These are phyloP conservation scores for Gonapodya sp. DNA, from an alignment of 192 early-diverging fungal genomes.

Conservation along the genomic window DNA sequence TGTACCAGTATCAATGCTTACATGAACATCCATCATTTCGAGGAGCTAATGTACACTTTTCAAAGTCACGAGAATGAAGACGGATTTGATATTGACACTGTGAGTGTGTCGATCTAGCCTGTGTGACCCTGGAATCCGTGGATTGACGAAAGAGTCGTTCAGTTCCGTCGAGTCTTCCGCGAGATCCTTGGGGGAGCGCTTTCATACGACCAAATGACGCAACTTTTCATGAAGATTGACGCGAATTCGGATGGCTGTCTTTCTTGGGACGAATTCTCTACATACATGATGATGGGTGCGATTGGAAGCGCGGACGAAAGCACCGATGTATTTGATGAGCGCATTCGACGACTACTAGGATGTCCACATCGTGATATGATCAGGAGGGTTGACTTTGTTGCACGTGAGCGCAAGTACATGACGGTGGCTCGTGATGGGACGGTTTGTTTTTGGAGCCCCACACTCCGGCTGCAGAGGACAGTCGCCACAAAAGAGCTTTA, in stretches of 20 bases:
- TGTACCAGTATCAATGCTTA: conserved; percentile 6
- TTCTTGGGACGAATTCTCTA: conserved; percentile 57
- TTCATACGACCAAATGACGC: conserved; percentile 52
- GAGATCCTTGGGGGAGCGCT: conserved; percentile 45
- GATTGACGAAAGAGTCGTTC: neutral
- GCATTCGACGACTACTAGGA: conserved; percentile 29
- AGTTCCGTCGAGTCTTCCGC: conserved; percentile 59
- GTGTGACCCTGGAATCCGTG: conserved; percentile 1
- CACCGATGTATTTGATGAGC: conserved; percentile 42
- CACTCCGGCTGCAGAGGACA: conserved; percentile 39
- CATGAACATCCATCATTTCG: conserved; percentile 56
- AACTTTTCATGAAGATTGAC: conserved; percentile 64
- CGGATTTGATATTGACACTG: conserved; percentile 53
- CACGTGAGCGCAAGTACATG: conserved; percentile 51
- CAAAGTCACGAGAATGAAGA: conserved; percentile 46
- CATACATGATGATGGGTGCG: conserved; percentile 49
- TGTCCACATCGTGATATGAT: conserved; percentile 51
- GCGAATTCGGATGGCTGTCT: conserved; percentile 55
- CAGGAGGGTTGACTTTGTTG: conserved; percentile 41
- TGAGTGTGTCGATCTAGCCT: too few species aligned
- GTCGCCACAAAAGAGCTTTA: conserved; percentile 37
- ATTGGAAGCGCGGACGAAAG: conserved; percentile 31
- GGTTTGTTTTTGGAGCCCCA: conserved; percentile 40
- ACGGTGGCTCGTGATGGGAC: conserved; percentile 47
- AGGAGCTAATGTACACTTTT: conserved; percentile 45